These are phyloP conservation scores for Brassica cretica DNA, from an alignment of 345 rosid genomes.

Conservation along the genomic window DNA sequence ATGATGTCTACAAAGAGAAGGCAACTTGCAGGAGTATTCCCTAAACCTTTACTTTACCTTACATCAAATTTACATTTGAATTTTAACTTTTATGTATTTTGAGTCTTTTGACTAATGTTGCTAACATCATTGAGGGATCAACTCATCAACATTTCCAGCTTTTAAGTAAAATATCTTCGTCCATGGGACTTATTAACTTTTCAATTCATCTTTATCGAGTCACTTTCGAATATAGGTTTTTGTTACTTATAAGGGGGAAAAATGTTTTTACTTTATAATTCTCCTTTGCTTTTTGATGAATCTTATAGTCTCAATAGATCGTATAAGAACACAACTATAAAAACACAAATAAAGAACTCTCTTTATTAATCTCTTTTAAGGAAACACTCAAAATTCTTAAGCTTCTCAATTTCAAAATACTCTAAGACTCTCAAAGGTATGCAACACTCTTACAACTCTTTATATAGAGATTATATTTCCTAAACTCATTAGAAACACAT, in stretches of 20 bases:
- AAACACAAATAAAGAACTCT: no score
- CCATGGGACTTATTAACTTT: constrained; percentile 1
- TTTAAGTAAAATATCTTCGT: constrained; percentile 28
- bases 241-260: neutral
- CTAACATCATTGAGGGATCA: constrained; percentile 25
- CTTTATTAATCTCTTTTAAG: no score
- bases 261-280: neutral
- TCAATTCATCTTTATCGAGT: constrained; percentile 14
- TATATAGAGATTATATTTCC: no score
- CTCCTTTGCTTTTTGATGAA: neutral
- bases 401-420: no score
- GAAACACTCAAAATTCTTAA: no score
- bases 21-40: constrained; percentile 28
- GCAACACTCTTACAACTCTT: no score
- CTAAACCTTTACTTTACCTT: constrained; percentile 23
- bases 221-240: constrained; percentile 18
- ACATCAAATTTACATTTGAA: constrained; percentile 13
- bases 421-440: no score
- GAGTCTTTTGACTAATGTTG: constrained; percentile 19
- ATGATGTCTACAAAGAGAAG: constrained; percentile 22
- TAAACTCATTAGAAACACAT: no score
- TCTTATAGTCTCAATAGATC: no score
- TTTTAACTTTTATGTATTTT: neutral
- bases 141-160: constrained; percentile 10
- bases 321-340: no score